Evolutionary conservation across 1,139 yeast genomes (phyloP), one percentile per base, ranked within the genome.

Genomic region (Scheffersomyces illinoinensis): DNA sequence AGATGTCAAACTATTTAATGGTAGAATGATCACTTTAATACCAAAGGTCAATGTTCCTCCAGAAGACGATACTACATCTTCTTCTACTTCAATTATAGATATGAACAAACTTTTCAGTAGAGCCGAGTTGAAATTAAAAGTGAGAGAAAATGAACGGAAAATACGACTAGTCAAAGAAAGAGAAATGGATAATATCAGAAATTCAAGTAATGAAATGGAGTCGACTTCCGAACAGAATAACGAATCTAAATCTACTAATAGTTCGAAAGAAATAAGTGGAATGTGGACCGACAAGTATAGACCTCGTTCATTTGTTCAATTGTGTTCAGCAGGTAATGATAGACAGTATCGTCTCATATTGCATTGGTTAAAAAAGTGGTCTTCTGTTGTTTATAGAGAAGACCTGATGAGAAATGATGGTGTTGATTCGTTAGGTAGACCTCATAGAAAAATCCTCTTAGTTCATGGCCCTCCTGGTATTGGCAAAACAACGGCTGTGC

Each of bases 381-480:
- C 90, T 2, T 73, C 84, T 4, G 81, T 85, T 1, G 96, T 90
- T 1, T 88, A 85, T 67, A 83, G 85, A 8, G 82, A 79, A 54
- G 76, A 72, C 12, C 61, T 71, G 55, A 61, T 52, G 59, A 68
- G 49, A 53, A 62, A 61, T 1, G 71, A 68, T 14, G 59, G 61
- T n/a, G 66, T 61, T 3, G 97, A 92, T 70, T 81, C 85, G 0
- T 77, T 83, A 53, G 86, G 88, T 6, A 79, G 98, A 55, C 98
- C 98, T 0, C 76, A 73, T n/a, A 82, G 81, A 57, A 89, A 86
- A 64, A 81, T 95, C 0, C 71, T 95, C 50, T 76, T 95, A 54
- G 83, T 95, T 3, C 92, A 90, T 70, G 99, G 99, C 0, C 96
- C 98, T 0, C 93, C 97, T 0, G 99, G 99, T 0, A 83, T 91